Percentiles rank a stretch among this genome's conserved stretches.
phyloP scores from a whole-genome alignment of 192 early-diverging fungal species.

The Gamsiella multidivaricata region DNA sequence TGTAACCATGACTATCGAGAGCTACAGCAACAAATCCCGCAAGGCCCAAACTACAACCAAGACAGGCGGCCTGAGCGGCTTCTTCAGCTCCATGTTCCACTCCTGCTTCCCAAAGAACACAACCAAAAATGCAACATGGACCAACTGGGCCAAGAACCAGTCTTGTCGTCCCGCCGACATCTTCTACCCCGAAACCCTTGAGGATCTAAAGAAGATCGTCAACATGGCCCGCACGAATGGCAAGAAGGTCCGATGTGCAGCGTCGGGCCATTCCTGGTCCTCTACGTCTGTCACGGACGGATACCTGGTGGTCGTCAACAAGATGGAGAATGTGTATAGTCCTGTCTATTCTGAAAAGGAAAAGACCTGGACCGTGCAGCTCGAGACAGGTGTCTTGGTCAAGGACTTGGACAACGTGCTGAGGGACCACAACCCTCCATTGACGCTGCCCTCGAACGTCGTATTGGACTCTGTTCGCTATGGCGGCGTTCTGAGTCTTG shows the following conservation, averaged over 20 bases:
- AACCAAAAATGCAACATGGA: not conserved
- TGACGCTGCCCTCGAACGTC: constrained; percentile 36
- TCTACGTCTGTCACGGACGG: constrained; percentile 22
- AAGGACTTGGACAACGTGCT: constrained; percentile 28
- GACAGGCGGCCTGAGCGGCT: not conserved
- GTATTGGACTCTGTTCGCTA: constrained; percentile 26
- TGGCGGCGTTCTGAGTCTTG: constrained; percentile 22
- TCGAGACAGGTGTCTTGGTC: constrained; percentile 37
- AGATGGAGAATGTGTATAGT: constrained; percentile 9
- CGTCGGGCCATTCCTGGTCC: constrained; percentile 35
- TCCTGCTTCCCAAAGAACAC: not conserved
- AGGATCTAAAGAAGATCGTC: constrained; percentile 33
- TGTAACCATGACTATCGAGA: not conserved
- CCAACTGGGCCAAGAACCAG: constrained; percentile 45
- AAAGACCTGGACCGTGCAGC: constrained; percentile 28
- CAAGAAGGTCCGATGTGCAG: constrained; percentile 45
- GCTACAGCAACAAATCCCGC: not conserved
- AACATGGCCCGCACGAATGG: constrained; percentile 9
- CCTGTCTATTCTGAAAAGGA: constrained; percentile 6
- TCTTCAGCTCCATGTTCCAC: constrained; percentile 1
- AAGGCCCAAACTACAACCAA: not conserved
- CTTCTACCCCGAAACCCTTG: constrained; percentile 23
- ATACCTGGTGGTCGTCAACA: constrained; percentile 30
- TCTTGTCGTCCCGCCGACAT: constrained; percentile 24
- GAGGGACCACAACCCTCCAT: constrained; percentile 41